These are phyloP conservation scores for Moricandia arvensis DNA, from an alignment of 345 rosid genomes.

Conservation along the genomic window DNA sequence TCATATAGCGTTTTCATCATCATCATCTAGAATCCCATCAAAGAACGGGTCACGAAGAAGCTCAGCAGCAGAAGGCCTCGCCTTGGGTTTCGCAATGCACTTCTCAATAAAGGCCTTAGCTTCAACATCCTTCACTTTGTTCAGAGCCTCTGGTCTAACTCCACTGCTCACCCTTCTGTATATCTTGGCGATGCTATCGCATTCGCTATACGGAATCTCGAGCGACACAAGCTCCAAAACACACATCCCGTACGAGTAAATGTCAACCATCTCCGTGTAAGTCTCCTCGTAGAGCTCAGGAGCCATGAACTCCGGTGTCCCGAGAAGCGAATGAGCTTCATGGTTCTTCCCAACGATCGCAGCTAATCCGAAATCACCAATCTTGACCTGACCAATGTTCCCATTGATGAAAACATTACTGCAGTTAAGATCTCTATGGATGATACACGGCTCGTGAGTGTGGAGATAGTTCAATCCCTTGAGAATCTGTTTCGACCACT, in stretches of 20 bases:
- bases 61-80: conserved; percentile 70
- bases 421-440: conserved; percentile 89
- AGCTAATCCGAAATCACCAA: conserved; percentile 86
- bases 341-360: conserved; percentile 71
- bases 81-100: conserved; percentile 60
- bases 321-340: conserved; percentile 72
- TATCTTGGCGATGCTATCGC: conserved; percentile 68
- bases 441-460: conserved; percentile 76
- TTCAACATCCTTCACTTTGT: conserved; percentile 58
- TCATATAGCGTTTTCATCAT: conserved; percentile 41
- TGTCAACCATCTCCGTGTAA: conserved; percentile 77
- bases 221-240: conserved; percentile 74
- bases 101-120: conserved; percentile 69
- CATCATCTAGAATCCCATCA: conserved; percentile 50
- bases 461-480: conserved; percentile 77
- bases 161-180: conserved; percentile 76
- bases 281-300: conserved; percentile 87
- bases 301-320: conserved; percentile 94
- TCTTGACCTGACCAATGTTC: conserved; percentile 88
- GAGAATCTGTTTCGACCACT: conserved; percentile 85
- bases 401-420: conserved; percentile 90
- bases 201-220: conserved; percentile 79
- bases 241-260: conserved; percentile 88
- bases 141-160: conserved; percentile 61
- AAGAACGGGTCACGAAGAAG: conserved; percentile 74